Percentiles rank a stretch among this genome's conserved stretches.
Conservation (phyloP, 805 yeast species). For the Candida succiphila region DNA sequence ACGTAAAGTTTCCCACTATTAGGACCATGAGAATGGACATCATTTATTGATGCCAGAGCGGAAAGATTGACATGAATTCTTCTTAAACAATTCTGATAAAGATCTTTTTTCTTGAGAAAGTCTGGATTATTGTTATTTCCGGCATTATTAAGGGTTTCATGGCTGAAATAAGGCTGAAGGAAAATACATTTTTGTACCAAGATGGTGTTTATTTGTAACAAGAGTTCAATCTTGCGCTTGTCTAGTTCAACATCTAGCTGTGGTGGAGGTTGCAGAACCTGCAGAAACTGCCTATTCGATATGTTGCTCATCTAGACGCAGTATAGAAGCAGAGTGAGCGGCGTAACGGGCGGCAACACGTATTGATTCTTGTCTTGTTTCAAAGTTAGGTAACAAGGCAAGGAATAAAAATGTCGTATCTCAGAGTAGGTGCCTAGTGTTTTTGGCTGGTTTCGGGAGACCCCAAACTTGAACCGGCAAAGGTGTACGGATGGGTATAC, state of each 20-base stretch:
- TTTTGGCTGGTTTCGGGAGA: too few relatives aligned
- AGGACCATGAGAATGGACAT: constrained; percentile 20
- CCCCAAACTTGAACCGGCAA: too few relatives aligned
- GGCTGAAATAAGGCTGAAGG: constrained; percentile 18
- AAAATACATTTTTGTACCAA: constrained; percentile 21
- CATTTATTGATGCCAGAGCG: constrained; percentile 27
- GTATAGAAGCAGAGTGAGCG: too few relatives aligned
- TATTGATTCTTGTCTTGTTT: too few relatives aligned
- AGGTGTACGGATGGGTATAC: too few relatives aligned
- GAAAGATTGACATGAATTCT: constrained; percentile 26
- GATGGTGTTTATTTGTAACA: constrained; percentile 24
- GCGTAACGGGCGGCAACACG: too few relatives aligned
- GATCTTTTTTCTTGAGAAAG: constrained; percentile 13
- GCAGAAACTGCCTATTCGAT: too few relatives aligned
- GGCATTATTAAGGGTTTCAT: constrained; percentile 7
- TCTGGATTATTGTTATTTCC: neutral
- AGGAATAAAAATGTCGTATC: too few relatives aligned
- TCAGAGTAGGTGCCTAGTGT: too few relatives aligned
- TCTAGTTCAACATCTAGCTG: constrained; percentile 17
- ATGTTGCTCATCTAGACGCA: too few relatives aligned
- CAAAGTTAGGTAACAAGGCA: too few relatives aligned
- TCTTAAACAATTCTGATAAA: constrained; percentile 23
- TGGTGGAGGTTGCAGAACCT: too few relatives aligned
- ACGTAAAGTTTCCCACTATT: constrained; percentile 16
- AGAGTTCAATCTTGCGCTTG: constrained; percentile 22